Percentiles rank a stretch among this genome's conserved stretches.
phyloP scores from a whole-genome alignment of 2,329 filamentous ascomycete species.

The Alternaria panax region DNA sequence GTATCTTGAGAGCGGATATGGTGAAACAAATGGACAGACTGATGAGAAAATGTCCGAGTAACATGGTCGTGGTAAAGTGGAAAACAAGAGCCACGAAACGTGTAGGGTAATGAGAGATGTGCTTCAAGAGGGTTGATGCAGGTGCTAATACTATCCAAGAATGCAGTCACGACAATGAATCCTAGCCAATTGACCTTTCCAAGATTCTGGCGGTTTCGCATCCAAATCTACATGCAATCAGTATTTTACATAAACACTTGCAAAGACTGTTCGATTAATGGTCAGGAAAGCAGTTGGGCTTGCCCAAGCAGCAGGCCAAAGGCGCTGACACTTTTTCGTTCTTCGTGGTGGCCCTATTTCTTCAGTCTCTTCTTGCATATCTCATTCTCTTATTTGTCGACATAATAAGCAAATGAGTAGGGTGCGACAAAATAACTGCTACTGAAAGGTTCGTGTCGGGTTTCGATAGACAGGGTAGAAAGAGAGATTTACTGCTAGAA shows the following conservation, averaged over 20 bases:
- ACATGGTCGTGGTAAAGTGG: conserved; percentile 4
- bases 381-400: neutral
- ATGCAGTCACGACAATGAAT: neutral
- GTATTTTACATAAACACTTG: neutral
- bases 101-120: neutral
- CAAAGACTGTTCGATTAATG: neutral
- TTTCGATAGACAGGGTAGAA: neutral
- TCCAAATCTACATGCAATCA: neutral
- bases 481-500: neutral
- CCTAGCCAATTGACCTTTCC: neutral
- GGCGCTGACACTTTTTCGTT: neutral
- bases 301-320: neutral
- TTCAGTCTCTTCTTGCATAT: neutral
- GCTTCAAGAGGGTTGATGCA: neutral
- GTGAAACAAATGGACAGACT: neutral
- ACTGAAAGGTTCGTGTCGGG: neutral
- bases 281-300: neutral
- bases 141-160: neutral
- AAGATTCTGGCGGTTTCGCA: neutral
- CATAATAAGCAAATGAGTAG: neutral
- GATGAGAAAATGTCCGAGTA: neutral
- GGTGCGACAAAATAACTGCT: neutral
- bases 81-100: neutral
- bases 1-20: conserved; percentile 14
- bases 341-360: neutral